Evolutionary conservation across 371 early-diverging fungal genomes (phyloP).

Genomic region (Parasitella parasitica): DNA sequence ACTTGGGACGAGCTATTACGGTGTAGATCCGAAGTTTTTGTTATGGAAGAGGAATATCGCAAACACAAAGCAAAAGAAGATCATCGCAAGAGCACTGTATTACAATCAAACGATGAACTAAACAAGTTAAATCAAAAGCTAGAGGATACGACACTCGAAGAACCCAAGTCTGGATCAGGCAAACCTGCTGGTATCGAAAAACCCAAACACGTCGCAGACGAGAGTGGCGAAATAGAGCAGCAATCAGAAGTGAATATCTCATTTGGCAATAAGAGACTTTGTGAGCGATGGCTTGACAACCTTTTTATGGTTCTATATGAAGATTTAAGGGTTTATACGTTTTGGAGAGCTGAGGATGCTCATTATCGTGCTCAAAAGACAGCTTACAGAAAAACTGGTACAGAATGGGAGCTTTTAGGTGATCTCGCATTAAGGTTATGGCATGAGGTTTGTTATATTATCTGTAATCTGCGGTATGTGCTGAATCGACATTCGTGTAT

Average conservation of each 20-base stretch:
- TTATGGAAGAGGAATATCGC: constrained; percentile 98
- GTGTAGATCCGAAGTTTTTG: constrained; percentile 86
- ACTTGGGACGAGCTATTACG: constrained; percentile 95
- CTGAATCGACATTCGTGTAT: constrained; percentile 1
- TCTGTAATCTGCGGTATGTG: too few relatives aligned
- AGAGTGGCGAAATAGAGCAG: neutral
- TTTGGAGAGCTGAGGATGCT: constrained; percentile 72
- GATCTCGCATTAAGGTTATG: constrained; percentile 84
- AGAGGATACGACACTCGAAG: neutral
- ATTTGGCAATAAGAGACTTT: constrained; percentile 89
- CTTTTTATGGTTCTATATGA: constrained; percentile 95
- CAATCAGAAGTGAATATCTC: neutral
- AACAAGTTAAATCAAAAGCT: neutral
- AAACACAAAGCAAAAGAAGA: constrained; percentile 70
- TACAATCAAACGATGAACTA: neutral
- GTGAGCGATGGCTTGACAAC: constrained; percentile 97
- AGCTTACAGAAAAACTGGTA: constrained; percentile 84
- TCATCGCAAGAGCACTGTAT: neutral
- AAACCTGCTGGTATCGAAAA: neutral
- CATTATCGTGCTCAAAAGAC: constrained; percentile 68
- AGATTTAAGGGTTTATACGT: constrained; percentile 90
- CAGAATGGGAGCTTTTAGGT: constrained; percentile 95
- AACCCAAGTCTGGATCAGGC: neutral
- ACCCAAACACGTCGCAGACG: neutral
- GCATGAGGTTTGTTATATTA: constrained; percentile 55